A percentile compares a stretch with the other conserved stretches of the same genome.
Evolutionary conservation across 495 filamentous ascomycete species (phyloP).

Genomic region (Rostrohypoxylon terebratum): DNA sequence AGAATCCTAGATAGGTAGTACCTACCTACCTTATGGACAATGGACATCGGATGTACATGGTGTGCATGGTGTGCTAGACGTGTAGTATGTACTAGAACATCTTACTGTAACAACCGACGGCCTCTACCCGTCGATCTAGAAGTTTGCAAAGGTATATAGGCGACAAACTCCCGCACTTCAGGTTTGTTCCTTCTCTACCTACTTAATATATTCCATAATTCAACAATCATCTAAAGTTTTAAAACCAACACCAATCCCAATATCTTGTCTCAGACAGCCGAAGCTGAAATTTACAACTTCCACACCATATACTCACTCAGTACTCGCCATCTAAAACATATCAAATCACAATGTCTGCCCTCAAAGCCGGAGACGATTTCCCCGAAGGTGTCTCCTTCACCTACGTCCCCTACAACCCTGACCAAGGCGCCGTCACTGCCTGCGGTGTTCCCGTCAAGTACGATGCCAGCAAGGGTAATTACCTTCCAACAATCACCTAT

Average conservation of each 20-base stretch:
- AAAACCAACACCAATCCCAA: not conserved
- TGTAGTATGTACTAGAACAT: slow-evolving; percentile 5
- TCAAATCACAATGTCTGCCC: slow-evolving; percentile 71
- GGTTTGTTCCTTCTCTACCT: not conserved
- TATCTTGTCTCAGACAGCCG: not conserved
- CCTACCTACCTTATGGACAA: not conserved
- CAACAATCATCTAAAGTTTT: not conserved
- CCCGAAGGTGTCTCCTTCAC: slow-evolving; percentile 82
- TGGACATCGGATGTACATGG: too few species aligned
- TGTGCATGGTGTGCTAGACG: too few species aligned
- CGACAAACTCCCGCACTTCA: slow-evolving; percentile 20
- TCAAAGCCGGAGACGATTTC: slow-evolving; percentile 86
- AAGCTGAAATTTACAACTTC: not conserved
- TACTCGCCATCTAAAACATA: not conserved
- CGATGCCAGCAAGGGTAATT: slow-evolving; percentile 77
- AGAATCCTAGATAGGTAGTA: slow-evolving; percentile 6
- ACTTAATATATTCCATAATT: not conserved
- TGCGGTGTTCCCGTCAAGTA: slow-evolving; percentile 86
- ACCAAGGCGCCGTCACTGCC: slow-evolving; percentile 70
- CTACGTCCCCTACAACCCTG: slow-evolving; percentile 77
- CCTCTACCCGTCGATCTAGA: not conserved
- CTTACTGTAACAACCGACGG: slow-evolving; percentile 36
- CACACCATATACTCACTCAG: not conserved
- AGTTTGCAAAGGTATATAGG: slow-evolving; percentile 16
- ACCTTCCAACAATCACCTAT: not conserved